Percentiles rank a stretch among this genome's conserved stretches.
These are phyloP conservation scores for Noccaea caerulescens DNA, from an alignment of 345 rosid genomes.

Conservation along the genomic window DNA sequence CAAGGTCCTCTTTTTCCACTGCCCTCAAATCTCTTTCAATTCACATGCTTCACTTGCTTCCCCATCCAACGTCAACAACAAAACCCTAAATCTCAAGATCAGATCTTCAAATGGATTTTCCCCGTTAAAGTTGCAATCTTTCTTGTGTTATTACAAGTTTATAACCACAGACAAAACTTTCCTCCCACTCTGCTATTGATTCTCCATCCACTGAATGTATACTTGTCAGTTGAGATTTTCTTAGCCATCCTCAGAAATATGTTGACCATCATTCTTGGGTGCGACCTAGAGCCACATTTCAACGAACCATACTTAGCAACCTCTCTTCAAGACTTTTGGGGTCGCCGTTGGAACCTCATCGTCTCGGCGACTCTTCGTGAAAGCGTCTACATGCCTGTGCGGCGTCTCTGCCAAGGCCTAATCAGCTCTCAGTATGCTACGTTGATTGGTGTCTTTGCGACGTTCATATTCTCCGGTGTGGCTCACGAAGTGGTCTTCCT, in stretches of 20 bases:
- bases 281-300: slow-evolving; percentile 4
- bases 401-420: slow-evolving; percentile 1
- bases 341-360: slow-evolving; percentile 16
- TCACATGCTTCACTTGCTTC: slow-evolving; percentile 7
- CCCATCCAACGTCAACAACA: slow-evolving; percentile 6
- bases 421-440: slow-evolving; percentile 1
- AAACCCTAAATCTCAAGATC: slow-evolving; percentile 2
- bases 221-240: not conserved
- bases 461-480: slow-evolving; percentile 4
- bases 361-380: not conserved
- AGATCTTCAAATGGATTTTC: not conserved
- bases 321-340: slow-evolving; percentile 24
- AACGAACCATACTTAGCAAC: slow-evolving; percentile 12
- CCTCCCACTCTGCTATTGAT: not conserved
- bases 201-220: not conserved
- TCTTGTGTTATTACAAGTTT: not conserved
- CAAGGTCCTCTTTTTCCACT: slow-evolving; percentile 17
- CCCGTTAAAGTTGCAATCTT: not conserved
- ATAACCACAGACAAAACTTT: not conserved
- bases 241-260: not conserved
- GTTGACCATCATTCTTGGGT: not conserved
- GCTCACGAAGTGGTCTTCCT: slow-evolving; percentile 9
- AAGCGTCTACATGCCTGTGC: slow-evolving; percentile 10
- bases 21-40: not conserved
- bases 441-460: slow-evolving; percentile 4